Percentiles rank a stretch among this genome's conserved stretches.
These are phyloP conservation scores for Apiotrichum siamense DNA, from an alignment of 1,284 basidiomycete genomes.

Conservation along the genomic window DNA sequence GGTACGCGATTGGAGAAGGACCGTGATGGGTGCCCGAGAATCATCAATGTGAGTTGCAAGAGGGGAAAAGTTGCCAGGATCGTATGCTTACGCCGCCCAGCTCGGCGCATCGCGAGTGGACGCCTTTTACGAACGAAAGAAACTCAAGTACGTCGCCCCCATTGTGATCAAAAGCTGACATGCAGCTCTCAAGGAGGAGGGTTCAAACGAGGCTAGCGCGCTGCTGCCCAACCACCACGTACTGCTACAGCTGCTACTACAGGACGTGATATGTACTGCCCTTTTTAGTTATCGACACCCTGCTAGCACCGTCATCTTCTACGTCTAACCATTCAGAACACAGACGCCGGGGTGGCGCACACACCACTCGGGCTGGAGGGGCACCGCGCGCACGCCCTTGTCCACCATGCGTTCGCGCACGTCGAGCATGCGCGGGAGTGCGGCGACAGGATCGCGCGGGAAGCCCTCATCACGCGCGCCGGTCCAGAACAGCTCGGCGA, in stretches of 20 bases:
- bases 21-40: slow-evolving; percentile 96
- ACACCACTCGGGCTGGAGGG: slow-evolving; percentile 75
- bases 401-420: slow-evolving; percentile 61
- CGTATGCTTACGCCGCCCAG: slow-evolving; percentile 16
- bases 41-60: slow-evolving; percentile 63
- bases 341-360: slow-evolving; percentile 40
- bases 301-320: background rate
- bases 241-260: no score
- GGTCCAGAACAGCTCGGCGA: slow-evolving; percentile 77
- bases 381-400: slow-evolving; percentile 60
- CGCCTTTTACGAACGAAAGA: slow-evolving; percentile 45
- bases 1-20: slow-evolving; percentile 88
- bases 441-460: slow-evolving; percentile 44
- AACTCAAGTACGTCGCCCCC: slow-evolving; percentile 28
- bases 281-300: background rate
- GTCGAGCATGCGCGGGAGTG: slow-evolving; percentile 71
- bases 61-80: no score
- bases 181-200: slow-evolving; percentile 28
- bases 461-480: slow-evolving; percentile 48
- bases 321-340: slow-evolving; percentile 10
- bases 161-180: background rate
- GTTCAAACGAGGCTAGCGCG: slow-evolving; percentile 33
- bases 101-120: slow-evolving; percentile 45
- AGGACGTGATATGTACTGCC: background rate
- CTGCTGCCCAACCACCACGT: no score